Evolutionary conservation across 805 yeast species (phyloP).

Genomic region (Candida vaughaniae): DNA sequence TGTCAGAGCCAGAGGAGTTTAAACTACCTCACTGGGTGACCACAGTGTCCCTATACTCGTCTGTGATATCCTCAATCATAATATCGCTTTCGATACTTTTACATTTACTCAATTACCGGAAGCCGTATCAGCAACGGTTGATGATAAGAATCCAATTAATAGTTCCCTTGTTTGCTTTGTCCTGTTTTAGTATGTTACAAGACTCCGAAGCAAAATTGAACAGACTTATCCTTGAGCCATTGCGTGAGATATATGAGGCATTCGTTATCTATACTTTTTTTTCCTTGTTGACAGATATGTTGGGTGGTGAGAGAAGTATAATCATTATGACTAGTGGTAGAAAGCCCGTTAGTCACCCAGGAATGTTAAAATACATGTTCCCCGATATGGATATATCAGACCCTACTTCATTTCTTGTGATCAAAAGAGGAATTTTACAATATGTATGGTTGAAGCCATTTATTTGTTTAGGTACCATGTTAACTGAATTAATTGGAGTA

Average conservation of each 20-base stretch:
- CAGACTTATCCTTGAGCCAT: conserved; percentile 59
- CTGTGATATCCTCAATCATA: conserved; percentile 21
- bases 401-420: conserved; percentile 70
- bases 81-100: conserved; percentile 24
- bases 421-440: conserved; percentile 86
- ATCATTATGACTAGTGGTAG: conserved; percentile 70
- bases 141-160: conserved; percentile 78
- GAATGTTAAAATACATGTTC: conserved; percentile 47
- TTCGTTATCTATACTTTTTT: conserved; percentile 93
- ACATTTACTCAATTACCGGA: conserved; percentile 66
- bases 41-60: conserved; percentile 20
- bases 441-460: conserved; percentile 94
- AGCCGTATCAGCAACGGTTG: conserved; percentile 84
- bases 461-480: conserved; percentile 55
- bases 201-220: conserved; percentile 42
- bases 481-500: conserved; percentile 46
- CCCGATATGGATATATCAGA: conserved; percentile 78
- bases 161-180: conserved; percentile 75
- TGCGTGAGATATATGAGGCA: conserved; percentile 91
- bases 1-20: too few relatives aligned
- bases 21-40: conserved; percentile 18
- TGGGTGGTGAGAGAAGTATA: conserved; percentile 91
- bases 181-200: conserved; percentile 61
- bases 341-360: conserved; percentile 68
- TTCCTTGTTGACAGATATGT: conserved; percentile 71